Conservation (phyloP, 495 filamentous ascomycete genomes). For the Staphylotrichum tortipilum region DNA sequence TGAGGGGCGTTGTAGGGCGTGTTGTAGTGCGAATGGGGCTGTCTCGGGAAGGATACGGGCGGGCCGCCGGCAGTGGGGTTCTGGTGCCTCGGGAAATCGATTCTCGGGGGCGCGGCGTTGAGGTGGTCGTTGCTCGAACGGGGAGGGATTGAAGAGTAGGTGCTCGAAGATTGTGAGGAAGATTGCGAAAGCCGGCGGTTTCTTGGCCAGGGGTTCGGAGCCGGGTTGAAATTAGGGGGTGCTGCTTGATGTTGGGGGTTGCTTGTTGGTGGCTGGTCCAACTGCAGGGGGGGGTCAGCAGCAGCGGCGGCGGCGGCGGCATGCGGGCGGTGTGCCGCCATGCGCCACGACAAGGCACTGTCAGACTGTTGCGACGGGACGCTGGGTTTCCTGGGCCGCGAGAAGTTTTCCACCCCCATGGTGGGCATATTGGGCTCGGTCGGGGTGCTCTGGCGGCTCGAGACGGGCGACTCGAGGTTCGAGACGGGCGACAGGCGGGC, state of each 20-base stretch:
- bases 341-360: conserved; percentile 22
- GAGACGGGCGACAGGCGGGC: conserved; percentile 16
- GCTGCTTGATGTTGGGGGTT: conserved; percentile 14
- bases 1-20: conserved; percentile 14
- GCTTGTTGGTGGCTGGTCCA: conserved; percentile 21
- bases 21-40: conserved; percentile 7
- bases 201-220: conserved; percentile 28
- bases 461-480: conserved; percentile 17
- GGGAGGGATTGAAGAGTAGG: conserved; percentile 30
- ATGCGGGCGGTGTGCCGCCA: conserved; percentile 17
- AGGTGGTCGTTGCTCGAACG: conserved; percentile 28
- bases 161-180: conserved; percentile 39
- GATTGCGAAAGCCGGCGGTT: conserved; percentile 37
- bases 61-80: conserved; percentile 16
- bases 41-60: conserved; percentile 5
- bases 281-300: conserved; percentile 20
- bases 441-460: conserved; percentile 16
- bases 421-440: conserved; percentile 13
- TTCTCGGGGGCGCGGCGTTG: conserved; percentile 9
- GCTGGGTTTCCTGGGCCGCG: conserved; percentile 42
- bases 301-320: too few species aligned
- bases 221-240: conserved; percentile 7
- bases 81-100: conserved; percentile 15
- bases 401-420: conserved; percentile 42
- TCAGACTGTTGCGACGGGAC: conserved; percentile 34